Evolutionary conservation across 2,329 filamentous ascomycete species (phyloP).

Genomic region (Akanthomyces muscarius): DNA sequence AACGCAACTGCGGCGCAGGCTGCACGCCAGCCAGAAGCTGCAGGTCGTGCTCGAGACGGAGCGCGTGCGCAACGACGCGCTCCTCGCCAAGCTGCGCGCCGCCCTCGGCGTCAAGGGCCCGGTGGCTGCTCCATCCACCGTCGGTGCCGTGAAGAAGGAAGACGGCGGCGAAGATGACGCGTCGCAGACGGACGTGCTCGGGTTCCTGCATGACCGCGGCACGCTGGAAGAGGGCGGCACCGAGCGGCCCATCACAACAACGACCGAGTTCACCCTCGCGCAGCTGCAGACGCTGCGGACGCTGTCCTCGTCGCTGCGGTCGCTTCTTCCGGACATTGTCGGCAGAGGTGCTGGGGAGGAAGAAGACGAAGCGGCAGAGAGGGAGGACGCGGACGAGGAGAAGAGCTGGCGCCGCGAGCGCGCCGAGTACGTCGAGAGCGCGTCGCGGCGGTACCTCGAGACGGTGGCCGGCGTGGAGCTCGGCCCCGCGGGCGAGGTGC

Average conservation of each 20-base stretch:
- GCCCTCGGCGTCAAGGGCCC: conserved; percentile 32
- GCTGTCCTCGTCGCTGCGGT: conserved; percentile 56
- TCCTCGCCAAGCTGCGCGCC: conserved; percentile 60
- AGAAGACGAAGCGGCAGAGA: conserved; percentile 28
- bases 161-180: conserved; percentile 2
- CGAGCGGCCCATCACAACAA: conserved; percentile 60
- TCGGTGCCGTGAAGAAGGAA: conserved; percentile 18
- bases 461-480: conserved; percentile 62
- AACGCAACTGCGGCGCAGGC: conserved; percentile 64
- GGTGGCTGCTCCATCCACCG: conserved; percentile 15
- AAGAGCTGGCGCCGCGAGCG: conserved; percentile 66
- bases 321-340: conserved; percentile 60
- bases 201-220: conserved; percentile 54
- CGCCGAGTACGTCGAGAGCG: conserved; percentile 76
- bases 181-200: conserved; percentile 36
- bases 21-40: conserved; percentile 75
- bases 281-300: conserved; percentile 77
- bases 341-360: conserved; percentile 19
- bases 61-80: conserved; percentile 64
- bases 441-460: conserved; percentile 74
- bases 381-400: conserved; percentile 29
- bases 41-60: conserved; percentile 67
- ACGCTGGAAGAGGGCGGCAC: conserved; percentile 48
- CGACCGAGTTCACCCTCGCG: conserved; percentile 72
- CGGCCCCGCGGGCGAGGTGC: conserved; percentile 56